Conservation (phyloP, 192 early-diverging fungal species). For the Gamsiella multidivaricata region DNA sequence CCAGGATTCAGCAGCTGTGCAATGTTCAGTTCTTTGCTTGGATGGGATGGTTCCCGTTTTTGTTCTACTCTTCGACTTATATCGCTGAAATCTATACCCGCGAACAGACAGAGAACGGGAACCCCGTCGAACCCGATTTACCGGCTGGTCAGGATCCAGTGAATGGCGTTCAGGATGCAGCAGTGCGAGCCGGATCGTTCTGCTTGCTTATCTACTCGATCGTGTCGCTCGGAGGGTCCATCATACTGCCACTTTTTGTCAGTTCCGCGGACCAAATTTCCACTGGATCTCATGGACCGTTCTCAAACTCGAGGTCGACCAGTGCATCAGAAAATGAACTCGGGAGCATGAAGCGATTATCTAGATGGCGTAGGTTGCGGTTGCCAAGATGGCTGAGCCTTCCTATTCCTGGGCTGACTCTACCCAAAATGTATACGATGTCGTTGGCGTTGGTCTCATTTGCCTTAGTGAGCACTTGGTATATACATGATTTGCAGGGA, state of each 20-base stretch:
- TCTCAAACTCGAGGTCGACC: constrained; percentile 4
- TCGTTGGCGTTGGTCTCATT: constrained; percentile 76
- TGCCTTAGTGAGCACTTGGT: constrained; percentile 76
- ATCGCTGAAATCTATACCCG: constrained; percentile 63
- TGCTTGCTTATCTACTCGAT: constrained; percentile 87
- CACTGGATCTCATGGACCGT: constrained; percentile 18
- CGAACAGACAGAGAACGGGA: constrained; percentile 7
- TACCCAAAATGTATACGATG: constrained; percentile 75
- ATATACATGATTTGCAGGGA: constrained; percentile 59
- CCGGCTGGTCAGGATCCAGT: constrained; percentile 6
- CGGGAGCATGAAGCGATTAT: not conserved
- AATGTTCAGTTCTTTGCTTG: constrained; percentile 96
- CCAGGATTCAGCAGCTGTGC: constrained; percentile 79
- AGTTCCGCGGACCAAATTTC: constrained; percentile 9
- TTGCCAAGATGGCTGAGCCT: constrained; percentile 19
- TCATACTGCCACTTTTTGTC: constrained; percentile 59
- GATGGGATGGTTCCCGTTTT: constrained; percentile 98
- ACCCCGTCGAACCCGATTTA: constrained; percentile 24
- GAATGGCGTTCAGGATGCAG: constrained; percentile 58
- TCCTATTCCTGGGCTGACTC: constrained; percentile 48
- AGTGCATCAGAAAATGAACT: not conserved
- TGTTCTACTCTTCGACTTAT: constrained; percentile 79
- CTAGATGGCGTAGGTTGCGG: constrained; percentile 6
- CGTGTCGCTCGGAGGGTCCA: constrained; percentile 71
- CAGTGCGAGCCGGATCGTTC: constrained; percentile 85